These are phyloP conservation scores for Conoideocrella luteorostrata DNA, from an alignment of 2,329 filamentous ascomycete genomes.

Conservation along the genomic window DNA sequence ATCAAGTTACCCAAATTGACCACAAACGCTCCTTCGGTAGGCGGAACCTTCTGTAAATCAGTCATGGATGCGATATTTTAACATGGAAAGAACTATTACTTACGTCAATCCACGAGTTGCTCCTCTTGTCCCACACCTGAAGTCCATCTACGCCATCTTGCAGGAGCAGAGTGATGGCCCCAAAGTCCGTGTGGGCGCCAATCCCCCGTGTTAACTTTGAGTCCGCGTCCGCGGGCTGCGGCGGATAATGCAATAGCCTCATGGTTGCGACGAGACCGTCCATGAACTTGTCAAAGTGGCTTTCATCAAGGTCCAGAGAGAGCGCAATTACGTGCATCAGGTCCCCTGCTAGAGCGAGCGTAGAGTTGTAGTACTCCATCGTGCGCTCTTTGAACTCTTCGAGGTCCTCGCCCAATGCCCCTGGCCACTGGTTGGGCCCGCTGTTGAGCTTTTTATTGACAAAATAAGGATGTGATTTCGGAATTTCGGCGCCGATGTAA, in stretches of 20 bases:
- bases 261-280: constrained; percentile 37
- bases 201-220: constrained; percentile 29
- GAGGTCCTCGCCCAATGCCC: constrained; percentile 22
- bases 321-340: constrained; percentile 36
- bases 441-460: constrained; percentile 33
- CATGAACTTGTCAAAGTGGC: constrained; percentile 37
- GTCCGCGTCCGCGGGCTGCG: constrained; percentile 28
- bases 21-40: constrained; percentile 39
- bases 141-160: constrained; percentile 45
- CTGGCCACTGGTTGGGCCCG: constrained; percentile 38
- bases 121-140: constrained; percentile 40
- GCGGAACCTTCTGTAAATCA: constrained; percentile 33
- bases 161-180: constrained; percentile 49
- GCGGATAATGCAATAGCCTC: constrained; percentile 44
- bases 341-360: constrained; percentile 31
- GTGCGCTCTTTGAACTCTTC: constrained; percentile 29
- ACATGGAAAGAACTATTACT: no score
- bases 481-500: constrained; percentile 32
- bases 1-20: constrained; percentile 47
- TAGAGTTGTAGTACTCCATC: constrained; percentile 33
- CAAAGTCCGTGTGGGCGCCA: constrained; percentile 50
- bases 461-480: constrained; percentile 25
- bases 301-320: constrained; percentile 33
- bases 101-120: constrained; percentile 36
- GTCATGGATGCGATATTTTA: no score